These are phyloP conservation scores for Colletotrichum eremochloae DNA, from an alignment of 2,329 filamentous ascomycete genomes.

Conservation along the genomic window DNA sequence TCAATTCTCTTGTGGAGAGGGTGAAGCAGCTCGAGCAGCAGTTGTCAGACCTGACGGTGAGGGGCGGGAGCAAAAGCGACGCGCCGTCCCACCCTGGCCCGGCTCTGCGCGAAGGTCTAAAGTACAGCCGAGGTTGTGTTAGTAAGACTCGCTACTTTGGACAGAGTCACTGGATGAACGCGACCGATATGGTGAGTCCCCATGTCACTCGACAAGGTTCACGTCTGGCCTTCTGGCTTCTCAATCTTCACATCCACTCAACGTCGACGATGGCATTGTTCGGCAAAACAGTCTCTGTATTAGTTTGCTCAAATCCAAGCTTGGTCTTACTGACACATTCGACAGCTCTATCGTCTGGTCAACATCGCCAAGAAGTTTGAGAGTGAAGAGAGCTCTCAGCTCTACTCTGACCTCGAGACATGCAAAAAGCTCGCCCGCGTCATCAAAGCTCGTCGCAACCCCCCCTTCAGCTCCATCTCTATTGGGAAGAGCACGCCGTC, in stretches of 20 bases:
- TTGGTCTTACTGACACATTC: background rate
- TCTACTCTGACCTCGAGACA: slow-evolving; percentile 51
- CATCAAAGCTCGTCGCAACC: slow-evolving; percentile 57
- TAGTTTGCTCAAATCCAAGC: too few species aligned
- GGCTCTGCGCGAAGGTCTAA: slow-evolving; percentile 19
- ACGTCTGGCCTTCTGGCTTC: slow-evolving; percentile 22
- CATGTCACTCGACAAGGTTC: background rate
- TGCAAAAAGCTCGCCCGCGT: slow-evolving; percentile 58
- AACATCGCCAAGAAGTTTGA: slow-evolving; percentile 44
- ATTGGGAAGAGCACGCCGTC: slow-evolving; percentile 57
- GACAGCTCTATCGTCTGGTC: slow-evolving; percentile 46
- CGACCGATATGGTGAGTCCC: slow-evolving; percentile 55
- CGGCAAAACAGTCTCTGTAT: background rate
- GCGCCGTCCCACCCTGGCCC: background rate
- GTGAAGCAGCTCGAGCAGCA: slow-evolving; percentile 60
- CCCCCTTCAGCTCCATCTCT: slow-evolving; percentile 51
- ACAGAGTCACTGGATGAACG: slow-evolving; percentile 66
- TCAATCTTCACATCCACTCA: slow-evolving; percentile 19
- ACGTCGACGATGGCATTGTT: background rate
- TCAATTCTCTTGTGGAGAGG: slow-evolving; percentile 51
- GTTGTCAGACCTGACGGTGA: slow-evolving; percentile 44
- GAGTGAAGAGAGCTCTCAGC: slow-evolving; percentile 48
- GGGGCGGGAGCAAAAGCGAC: background rate
- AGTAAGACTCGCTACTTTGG: slow-evolving; percentile 62
- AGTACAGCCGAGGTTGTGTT: slow-evolving; percentile 49